A percentile compares a stretch with the other conserved stretches of the same genome.
These are phyloP conservation scores for Hymenoscyphus infarciens DNA, from an alignment of 2,329 filamentous ascomycete genomes.

Conservation along the genomic window DNA sequence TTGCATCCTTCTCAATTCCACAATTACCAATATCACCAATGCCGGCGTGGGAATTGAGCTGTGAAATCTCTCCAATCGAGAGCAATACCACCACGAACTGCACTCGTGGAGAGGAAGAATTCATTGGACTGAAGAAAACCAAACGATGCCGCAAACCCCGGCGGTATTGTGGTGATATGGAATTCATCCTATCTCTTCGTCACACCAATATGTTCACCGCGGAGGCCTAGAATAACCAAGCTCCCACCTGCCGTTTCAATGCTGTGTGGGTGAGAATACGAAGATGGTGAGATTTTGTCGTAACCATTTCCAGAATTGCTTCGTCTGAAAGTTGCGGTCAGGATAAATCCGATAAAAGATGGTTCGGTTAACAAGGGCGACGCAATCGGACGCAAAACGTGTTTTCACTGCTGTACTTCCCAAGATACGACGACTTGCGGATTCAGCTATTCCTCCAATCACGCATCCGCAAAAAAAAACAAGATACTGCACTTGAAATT, in stretches of 20 bases:
- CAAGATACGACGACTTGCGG: background rate
- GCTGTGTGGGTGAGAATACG: background rate
- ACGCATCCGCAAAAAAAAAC: background rate
- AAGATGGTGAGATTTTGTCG: background rate
- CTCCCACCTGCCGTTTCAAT: background rate
- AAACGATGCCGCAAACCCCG: background rate
- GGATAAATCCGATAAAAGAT: conserved; percentile 1
- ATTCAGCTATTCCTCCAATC: background rate
- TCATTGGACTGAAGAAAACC: background rate
- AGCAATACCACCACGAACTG: too few relatives aligned
- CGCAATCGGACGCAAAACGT: background rate
- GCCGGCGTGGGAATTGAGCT: too few relatives aligned
- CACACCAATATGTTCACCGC: background rate
- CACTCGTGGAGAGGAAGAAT: background rate
- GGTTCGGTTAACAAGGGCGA: background rate
- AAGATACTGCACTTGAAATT: background rate
- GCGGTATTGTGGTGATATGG: background rate
- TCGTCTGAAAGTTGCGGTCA: background rate
- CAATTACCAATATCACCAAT: too few relatives aligned
- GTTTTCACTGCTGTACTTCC: background rate
- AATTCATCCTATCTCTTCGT: background rate
- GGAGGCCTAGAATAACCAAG: background rate
- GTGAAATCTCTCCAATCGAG: too few relatives aligned
- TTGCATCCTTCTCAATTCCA: too few relatives aligned
- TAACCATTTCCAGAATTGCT: background rate